A percentile compares a stretch with the other conserved stretches of the same genome.
Evolutionary conservation across 345 rosid species (phyloP).

Genomic region (Fremontodendron californicum): DNA sequence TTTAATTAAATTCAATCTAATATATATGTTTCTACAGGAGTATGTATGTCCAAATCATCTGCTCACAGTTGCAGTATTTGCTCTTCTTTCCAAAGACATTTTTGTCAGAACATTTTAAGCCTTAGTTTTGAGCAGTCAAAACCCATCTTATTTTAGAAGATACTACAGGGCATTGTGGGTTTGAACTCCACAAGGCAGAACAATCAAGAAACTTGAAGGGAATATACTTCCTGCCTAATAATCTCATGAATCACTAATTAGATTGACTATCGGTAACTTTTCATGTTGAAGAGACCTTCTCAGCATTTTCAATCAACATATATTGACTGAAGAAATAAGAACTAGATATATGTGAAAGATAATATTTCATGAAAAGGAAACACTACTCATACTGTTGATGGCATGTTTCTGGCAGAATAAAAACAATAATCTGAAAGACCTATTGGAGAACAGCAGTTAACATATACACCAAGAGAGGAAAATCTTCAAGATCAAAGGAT

Average conservation of each 20-base stretch:
- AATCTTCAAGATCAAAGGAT: too few species aligned
- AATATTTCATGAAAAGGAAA: background rate
- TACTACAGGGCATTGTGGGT: background rate
- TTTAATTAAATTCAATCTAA: background rate
- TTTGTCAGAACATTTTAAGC: background rate
- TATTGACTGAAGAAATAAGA: background rate
- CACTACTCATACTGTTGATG: background rate
- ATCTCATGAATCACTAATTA: background rate
- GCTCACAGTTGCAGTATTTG: background rate
- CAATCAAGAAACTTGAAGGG: background rate
- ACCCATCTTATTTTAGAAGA: background rate
- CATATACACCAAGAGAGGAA: background rate
- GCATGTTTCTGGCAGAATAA: background rate
- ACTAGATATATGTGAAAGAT: background rate
- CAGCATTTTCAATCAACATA: background rate
- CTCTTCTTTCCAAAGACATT: background rate
- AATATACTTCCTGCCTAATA: background rate
- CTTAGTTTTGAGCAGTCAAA: background rate
- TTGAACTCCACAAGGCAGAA: background rate
- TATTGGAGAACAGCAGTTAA: background rate
- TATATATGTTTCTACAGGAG: background rate
- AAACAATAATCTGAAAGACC: background rate
- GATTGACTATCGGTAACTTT: background rate
- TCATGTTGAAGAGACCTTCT: background rate
- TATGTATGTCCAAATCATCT: background rate